Conservation (phyloP, 2,329 filamentous ascomycete species). For the Colletotrichum euphorbiae region DNA sequence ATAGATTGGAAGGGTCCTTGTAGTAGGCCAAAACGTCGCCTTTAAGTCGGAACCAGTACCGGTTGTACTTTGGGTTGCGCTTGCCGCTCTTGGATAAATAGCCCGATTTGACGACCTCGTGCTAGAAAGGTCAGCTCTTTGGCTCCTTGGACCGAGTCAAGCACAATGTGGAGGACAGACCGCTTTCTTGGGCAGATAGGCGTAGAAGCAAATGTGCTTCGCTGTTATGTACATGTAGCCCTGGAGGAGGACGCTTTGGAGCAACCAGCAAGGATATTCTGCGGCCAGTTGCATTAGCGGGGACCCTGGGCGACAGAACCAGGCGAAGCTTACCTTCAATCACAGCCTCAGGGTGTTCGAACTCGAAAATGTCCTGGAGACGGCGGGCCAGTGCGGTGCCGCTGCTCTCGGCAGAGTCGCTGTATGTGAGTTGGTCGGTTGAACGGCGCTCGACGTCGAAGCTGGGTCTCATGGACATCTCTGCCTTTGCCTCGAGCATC, state of each 20-base stretch:
- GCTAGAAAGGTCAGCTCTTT: slow-evolving; percentile 53
- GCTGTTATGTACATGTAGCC: slow-evolving; percentile 96
- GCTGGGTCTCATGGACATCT: slow-evolving; percentile 69
- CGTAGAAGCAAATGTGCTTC: slow-evolving; percentile 95
- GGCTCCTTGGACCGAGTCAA: neutral
- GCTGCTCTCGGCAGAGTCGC: slow-evolving; percentile 49
- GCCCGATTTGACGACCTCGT: slow-evolving; percentile 84
- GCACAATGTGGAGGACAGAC: slow-evolving; percentile 58
- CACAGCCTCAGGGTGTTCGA: slow-evolving; percentile 84
- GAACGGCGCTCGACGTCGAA: slow-evolving; percentile 65
- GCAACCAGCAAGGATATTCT: slow-evolving; percentile 94
- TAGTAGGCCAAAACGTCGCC: slow-evolving; percentile 94
- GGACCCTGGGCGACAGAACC: neutral
- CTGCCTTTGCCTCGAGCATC: slow-evolving; percentile 78
- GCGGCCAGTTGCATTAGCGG: slow-evolving; percentile 41
- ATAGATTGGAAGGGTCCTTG: slow-evolving; percentile 82
- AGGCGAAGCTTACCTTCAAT: slow-evolving; percentile 71
- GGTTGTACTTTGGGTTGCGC: slow-evolving; percentile 86
- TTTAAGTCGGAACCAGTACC: slow-evolving; percentile 94
- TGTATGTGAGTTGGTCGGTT: slow-evolving; percentile 51
- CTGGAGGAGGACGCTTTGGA: slow-evolving; percentile 91
- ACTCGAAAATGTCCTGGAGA: slow-evolving; percentile 87
- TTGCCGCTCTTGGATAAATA: slow-evolving; percentile 90
- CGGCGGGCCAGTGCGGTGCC: slow-evolving; percentile 74
- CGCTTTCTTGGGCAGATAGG: slow-evolving; percentile 93